phyloP scores from a whole-genome alignment of 345 rosid genomes.

The Tarenaya hassleriana region DNA sequence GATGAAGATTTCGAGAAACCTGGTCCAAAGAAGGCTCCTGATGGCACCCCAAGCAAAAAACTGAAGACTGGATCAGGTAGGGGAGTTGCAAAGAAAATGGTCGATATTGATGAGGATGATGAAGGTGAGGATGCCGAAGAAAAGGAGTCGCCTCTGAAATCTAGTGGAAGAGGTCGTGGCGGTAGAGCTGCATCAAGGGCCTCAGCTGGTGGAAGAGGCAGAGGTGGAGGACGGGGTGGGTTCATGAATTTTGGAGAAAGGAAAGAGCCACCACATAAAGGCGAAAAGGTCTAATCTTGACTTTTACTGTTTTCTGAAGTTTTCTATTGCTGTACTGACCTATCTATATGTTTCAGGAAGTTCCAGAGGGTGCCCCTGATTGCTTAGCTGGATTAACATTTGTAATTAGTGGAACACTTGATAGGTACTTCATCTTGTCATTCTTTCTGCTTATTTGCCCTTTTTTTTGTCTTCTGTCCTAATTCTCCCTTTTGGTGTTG shows the following conservation, averaged over 20 bases:
- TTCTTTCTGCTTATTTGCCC: constrained; percentile 3
- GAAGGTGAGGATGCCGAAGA: constrained; percentile 50
- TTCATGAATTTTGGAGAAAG: constrained; percentile 93
- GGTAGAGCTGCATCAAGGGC: constrained; percentile 64
- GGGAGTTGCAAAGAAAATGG: constrained; percentile 51
- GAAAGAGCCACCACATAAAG: constrained; percentile 99
- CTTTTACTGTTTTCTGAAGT: constrained; percentile 8
- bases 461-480: constrained; percentile 5
- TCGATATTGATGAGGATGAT: constrained; percentile 41
- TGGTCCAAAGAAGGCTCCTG: constrained; percentile 35
- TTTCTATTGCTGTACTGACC: constrained; percentile 16
- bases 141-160: constrained; percentile 48
- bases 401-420: constrained; percentile 98
- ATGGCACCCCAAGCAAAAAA: constrained; percentile 71
- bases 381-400: constrained; percentile 86
- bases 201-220: constrained; percentile 74
- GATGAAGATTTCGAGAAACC: constrained; percentile 65
- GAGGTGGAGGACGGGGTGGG: constrained; percentile 88
- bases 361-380: constrained; percentile 88
- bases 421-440: constrained; percentile 51
- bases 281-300: constrained; percentile 68
- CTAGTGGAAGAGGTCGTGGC: constrained; percentile 77
- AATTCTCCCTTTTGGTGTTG: constrained; percentile 23
- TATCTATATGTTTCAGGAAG: constrained; percentile 59
- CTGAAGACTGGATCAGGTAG: constrained; percentile 66